Evolutionary conservation across 2,329 filamentous ascomycete species (phyloP), one percentile per base, ranked within the genome.

Genomic region (Zalaria sp.): DNA sequence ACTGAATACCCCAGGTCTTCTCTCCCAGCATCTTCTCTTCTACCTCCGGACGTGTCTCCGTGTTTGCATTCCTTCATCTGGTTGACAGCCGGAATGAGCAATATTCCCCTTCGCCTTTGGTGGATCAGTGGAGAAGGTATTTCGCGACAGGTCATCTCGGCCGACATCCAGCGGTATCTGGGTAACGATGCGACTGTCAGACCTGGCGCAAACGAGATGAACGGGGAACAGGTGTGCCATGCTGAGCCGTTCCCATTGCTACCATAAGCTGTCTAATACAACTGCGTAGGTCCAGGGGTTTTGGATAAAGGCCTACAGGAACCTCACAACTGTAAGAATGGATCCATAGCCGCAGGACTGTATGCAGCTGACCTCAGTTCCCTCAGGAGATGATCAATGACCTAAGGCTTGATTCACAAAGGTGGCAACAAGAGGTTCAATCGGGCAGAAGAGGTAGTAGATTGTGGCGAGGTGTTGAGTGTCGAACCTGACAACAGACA

Each of bases 271-370:
- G 43, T 7, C 29, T 32, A 32, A 32, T 32, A 27, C 35, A 42
- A 3, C 9, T n/a, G 6, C 64, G 18, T 2, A 66, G 51, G 59
- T 64, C 45, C 50, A 59, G 39, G 67, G 67, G 44, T 71, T 67
- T 58, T 68, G 64, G 65, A 69, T 71, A 49, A 66, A 65, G 41
- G 67, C 67, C 31, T 69, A 69, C 53, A 63, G 67, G 35, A 69
- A 65, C 38, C 56, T 71, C 42, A 71, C 67, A 36, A 59, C 64
- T 52, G 66, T 69, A 63, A 42, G 65, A 56, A 29, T 36, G 26
- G 25, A 28, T 11, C 10, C 37, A 28, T 27, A 18, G 8, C 25
- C 27, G 10, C 7, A 4, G 29, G 5, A 31, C 40, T 28, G 8
- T 25, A 35, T 27, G 27, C 32, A 38, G 37, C 46, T 54, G 40